Base-by-base conservation (phyloP, 768 basidiomycete species). In the Pisolithus orientalis region DNA sequence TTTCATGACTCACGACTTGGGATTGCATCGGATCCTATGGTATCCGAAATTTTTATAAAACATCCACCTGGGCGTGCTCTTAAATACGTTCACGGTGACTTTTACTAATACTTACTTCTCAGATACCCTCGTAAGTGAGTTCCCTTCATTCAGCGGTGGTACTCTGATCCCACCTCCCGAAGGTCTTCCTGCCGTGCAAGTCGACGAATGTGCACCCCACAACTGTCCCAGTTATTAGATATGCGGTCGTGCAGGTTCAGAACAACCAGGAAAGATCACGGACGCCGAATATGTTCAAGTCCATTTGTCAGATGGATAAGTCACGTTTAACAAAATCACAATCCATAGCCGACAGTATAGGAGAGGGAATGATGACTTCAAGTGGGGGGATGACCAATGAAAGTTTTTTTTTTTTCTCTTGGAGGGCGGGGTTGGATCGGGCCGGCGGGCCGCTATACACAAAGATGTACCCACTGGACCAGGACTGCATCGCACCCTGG, bases 1-100 rank as follows among this genome's bases (percentile, higher is more conserved):
- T n/a, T 67, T 66, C 3, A 84, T 82, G 72, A 78, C 83, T 2
- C 77, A 73, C 48, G 79, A 84, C 46, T 68, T 91, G 55, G 85
- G 78, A 65, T 71, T 0, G 61, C 67, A 0, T 72, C 92, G 45
- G 78, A 84, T 42, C 63, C 76, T 1, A 59, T 80, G 1, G 62
- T 90, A 47, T 65, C 76, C 47, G 74, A 75, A 46, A 70, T 89
- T 13, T 65, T 74, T 43, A 74, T 87, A 48, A 83, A 80, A 59
- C 89, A 92, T 59, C 89, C 90, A 37, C 70, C 92, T 49, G 90
- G 90, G 63, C 39, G 80, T 11, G 1, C 8, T 39, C 16, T 39
- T 47, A 53, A 38, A 45, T 42, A 32, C 34, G 39, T 27, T 54
- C 25, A 51, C 52, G 16, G 24, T 44, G 32, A 44, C 29, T 4